Base-by-base conservation (phyloP, 2,329 filamentous ascomycete species). In the Hypoxylon sp. region DNA sequence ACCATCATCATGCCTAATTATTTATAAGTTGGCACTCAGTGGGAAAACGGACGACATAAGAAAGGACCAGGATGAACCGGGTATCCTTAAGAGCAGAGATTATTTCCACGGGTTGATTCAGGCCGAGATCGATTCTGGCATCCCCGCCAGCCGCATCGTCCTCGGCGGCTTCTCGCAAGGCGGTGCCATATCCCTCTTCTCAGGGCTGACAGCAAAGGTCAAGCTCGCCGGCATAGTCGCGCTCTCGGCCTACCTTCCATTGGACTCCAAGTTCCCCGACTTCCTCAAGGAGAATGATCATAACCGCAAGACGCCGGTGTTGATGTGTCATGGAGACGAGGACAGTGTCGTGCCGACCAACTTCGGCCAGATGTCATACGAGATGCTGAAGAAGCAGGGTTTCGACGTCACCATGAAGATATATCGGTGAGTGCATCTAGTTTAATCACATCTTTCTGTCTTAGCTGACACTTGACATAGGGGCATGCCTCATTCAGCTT, bases 151-250 rank as follows among this genome's bases (percentile, higher is more conserved):
- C 62, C 91, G 94, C 55, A 93, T 99, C 74, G 87, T 98, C 16
- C 80, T 98, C 5, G 95, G 92, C 32, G 92, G 92, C 40, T 96
- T 95, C 83, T 92, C 89, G 22, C 88, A 98, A 79, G 95, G 95
- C 63, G 95, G 93, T 54, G 93, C 93, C 60, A 93, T 97, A 84
- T 88, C 93, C 18, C 79, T 98, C 38, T 88, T 97, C 74, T 84
- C 91, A 0, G 94, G 93, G 4, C 80, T 97, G 42, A 97, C 93
- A 3, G 86, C 83, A 70, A 80, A 81, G 63, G 83, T 87, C 71
- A 93, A 93, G 79, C 83, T 98, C 14, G 95, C 89, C n/a, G 95
- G 94, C 67, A 91, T 98, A 68, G 90, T 97, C 67, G 93, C 90
- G 6, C 80, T 98, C 66, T 96, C 92, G 11, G 91, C 88, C 72